Base-by-base conservation (phyloP, 2,329 filamentous ascomycete species). In the Pseudogymnoascus sp. region DNA sequence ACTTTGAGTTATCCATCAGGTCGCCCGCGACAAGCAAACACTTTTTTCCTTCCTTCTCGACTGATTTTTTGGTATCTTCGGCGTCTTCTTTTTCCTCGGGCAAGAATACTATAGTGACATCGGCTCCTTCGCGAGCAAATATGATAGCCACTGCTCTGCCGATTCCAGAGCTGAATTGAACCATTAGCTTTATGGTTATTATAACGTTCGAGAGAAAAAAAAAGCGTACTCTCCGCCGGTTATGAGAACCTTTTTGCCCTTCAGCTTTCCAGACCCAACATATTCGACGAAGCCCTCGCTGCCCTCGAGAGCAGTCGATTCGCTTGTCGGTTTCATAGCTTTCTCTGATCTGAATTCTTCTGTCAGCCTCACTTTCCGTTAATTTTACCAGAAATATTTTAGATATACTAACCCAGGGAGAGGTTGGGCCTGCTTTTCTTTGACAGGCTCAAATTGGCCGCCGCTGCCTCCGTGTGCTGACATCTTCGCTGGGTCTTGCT, bases 41-140 rank as follows among this genome's bases (percentile, higher is more conserved):
- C 6, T 62, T 62, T 6, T 42, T 37, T 29, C 88, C 88, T 64
- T 84, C 78, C 36, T 83, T 78, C 73, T 92, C 86, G 1, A 92
- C 87, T 57, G 80, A 75, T 71, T 81, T 81, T 77, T 88, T 89
- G 23, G 89, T 92, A 67, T 89, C 83, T 68, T 88, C 80, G 0
- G 90, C 89, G 69, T 93, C 90, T 37, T 83, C 77, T 72, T 92
- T 85, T 73, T 93, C 90, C 26, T 88, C 83, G 0, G 81, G 80
- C 1, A 86, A 75, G 39, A 34, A 42, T 14, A 68, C 78, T 65
- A 87, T 84, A 64, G 84, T 74, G 69, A 78, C 80, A 62, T 84
- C 82, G 2, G 83, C 83, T 7, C 84, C 84, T 71, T 86, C 84
- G 81, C 86, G 86, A 63, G 83, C 83, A 69, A 79, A 86, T 2